A percentile compares a stretch with the other conserved stretches of the same genome.
phyloP scores from a whole-genome alignment of 2,329 filamentous ascomycete genomes.

The Aspergillus fischeri region DNA sequence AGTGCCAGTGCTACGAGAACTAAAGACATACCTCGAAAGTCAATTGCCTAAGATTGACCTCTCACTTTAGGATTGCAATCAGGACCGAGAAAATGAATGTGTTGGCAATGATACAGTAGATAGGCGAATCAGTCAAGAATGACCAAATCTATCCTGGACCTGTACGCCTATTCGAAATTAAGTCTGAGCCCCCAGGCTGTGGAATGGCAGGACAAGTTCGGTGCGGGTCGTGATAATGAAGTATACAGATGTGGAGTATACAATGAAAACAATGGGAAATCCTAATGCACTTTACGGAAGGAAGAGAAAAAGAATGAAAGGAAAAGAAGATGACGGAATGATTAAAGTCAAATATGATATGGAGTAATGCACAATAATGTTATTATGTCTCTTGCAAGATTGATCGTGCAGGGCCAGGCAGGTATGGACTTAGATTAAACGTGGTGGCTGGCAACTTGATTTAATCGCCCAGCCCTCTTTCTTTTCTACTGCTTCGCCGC shows the following conservation, averaged over 20 bases:
- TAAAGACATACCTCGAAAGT: neutral
- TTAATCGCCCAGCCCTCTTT: conserved; percentile 7
- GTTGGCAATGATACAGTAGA: neutral
- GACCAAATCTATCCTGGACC: neutral
- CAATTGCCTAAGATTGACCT: neutral
- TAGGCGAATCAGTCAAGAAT: neutral
- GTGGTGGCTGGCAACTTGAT: conserved; percentile 17
- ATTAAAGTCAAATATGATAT: neutral
- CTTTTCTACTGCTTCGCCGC: conserved; percentile 4
- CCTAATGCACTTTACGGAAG: neutral
- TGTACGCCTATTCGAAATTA: neutral
- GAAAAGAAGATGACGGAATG: neutral
- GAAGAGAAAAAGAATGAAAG: neutral
- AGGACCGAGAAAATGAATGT: neutral
- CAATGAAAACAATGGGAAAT: neutral
- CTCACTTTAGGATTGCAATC: neutral
- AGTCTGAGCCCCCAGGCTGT: neutral
- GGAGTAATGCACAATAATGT: neutral
- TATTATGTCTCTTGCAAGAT: neutral
- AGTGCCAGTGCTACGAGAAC: neutral
- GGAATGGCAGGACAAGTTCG: neutral
- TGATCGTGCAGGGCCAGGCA: neutral
- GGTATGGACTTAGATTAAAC: conserved; percentile 5
- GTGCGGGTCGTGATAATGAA: neutral
- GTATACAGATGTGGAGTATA: neutral